phyloP scores from a whole-genome alignment of 139 green algal genomes.

The Monoraphidium neglectum region DNA sequence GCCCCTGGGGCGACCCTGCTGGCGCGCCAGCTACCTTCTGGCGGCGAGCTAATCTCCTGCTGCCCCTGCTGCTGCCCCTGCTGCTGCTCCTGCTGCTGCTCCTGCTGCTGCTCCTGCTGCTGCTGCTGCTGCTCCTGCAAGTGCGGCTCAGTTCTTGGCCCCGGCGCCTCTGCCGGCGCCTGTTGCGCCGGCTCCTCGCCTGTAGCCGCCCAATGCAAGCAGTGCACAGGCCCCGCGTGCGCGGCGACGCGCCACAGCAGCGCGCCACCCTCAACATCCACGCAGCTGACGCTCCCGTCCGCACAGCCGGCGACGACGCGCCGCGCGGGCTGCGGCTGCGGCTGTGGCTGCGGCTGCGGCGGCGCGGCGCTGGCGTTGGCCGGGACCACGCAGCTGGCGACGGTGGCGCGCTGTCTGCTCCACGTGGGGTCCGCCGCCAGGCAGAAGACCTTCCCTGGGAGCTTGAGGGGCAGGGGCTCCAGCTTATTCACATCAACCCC shows the following conservation, averaged over 20 bases:
- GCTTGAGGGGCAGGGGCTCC: background rate
- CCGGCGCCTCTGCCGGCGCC: background rate
- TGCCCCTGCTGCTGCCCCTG: background rate
- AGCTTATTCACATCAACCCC: background rate
- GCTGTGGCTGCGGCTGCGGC: background rate
- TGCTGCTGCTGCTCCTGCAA: background rate
- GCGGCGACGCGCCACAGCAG: constrained; percentile 3
- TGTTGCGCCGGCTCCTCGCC: background rate
- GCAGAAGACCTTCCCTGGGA: constrained; percentile 16
- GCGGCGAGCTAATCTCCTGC: background rate
- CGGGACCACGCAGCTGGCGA: too few relatives aligned
- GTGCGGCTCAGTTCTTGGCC: background rate
- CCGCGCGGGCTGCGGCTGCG: background rate
- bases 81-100: background rate
- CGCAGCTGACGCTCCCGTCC: background rate
- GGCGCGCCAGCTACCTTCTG: background rate
- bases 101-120: background rate
- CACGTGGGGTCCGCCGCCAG: constrained; percentile 23
- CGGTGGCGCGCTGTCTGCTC: too few relatives aligned
- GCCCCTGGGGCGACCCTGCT: constrained; percentile 3
- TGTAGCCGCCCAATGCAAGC: background rate
- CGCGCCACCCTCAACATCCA: background rate
- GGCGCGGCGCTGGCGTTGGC: constrained; percentile 13
- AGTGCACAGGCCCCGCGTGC: constrained; percentile 15
- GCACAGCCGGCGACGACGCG: constrained; percentile 9